phyloP scores from a whole-genome alignment of 2,329 filamentous ascomycete species.

The Fusarium aywerte region DNA sequence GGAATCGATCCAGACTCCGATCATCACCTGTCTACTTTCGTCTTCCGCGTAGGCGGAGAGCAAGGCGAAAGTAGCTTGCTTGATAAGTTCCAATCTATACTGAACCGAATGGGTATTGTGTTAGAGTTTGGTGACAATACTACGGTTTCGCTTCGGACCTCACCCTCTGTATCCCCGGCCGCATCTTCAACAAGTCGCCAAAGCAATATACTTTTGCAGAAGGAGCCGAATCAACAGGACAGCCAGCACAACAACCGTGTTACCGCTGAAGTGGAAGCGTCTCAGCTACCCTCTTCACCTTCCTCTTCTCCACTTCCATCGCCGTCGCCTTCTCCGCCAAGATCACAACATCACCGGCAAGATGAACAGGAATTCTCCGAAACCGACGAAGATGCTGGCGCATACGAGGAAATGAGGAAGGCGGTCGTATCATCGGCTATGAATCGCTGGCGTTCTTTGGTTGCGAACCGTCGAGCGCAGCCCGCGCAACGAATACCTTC shows the following conservation, averaged over 20 bases:
- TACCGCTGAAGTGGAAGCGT: slow-evolving; percentile 5
- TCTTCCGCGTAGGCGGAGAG: slow-evolving; percentile 81
- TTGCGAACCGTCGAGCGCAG: slow-evolving; percentile 27
- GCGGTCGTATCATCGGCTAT: slow-evolving; percentile 40
- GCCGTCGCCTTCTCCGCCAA: slow-evolving; percentile 5
- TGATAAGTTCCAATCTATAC: slow-evolving; percentile 75
- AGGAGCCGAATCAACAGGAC: slow-evolving; percentile 2
- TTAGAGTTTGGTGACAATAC: slow-evolving; percentile 67
- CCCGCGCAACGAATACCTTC: slow-evolving; percentile 23
- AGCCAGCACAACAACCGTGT: slow-evolving; percentile 15
- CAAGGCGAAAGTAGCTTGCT: slow-evolving; percentile 67
- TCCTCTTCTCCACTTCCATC: slow-evolving; percentile 7
- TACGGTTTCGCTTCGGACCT: slow-evolving; percentile 41
- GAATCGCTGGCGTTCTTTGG: slow-evolving; percentile 42
- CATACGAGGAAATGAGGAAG: slow-evolving; percentile 31
- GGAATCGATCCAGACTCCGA: slow-evolving; percentile 78
- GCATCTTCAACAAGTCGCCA: slow-evolving; percentile 36
- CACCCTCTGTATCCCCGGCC: slow-evolving; percentile 41
- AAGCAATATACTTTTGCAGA: slow-evolving; percentile 13
- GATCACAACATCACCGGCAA: slow-evolving; percentile 4
- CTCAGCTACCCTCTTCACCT: slow-evolving; percentile 5
- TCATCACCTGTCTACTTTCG: slow-evolving; percentile 78
- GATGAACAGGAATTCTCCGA: slow-evolving; percentile 14
- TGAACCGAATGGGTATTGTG: slow-evolving; percentile 76
- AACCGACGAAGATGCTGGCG: slow-evolving; percentile 28